Base-by-base conservation (phyloP, 2,329 filamentous ascomycete species). In the Leptographium wingfieldii region DNA sequence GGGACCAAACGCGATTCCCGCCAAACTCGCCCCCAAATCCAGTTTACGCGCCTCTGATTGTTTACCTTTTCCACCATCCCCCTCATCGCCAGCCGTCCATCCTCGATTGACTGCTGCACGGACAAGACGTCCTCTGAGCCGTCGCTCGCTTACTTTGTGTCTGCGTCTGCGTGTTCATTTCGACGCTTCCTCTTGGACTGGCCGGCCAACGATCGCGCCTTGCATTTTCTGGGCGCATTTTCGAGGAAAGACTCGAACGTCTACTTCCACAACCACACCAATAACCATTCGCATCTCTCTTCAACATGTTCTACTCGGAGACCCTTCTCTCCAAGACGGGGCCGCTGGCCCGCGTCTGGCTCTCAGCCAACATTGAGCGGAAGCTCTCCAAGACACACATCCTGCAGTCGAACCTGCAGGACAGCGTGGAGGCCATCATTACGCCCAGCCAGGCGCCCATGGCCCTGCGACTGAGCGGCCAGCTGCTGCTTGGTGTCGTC, bases 351-450 rank as follows among this genome's bases (percentile, higher is more conserved):
- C 90, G 91, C 71, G 92, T 97, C 76, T 99, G 94, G 94, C 83
- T 97, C 63, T 96, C 94, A 38, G 91, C 94, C 77, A 99, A 97
- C 74, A 81, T 97, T 65, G 94, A 97, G 82, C 91, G 92, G 79
- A 99, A 97, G 77, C 85, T 99, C 62, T 95, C 92, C 67, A 99
- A 99, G 76, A 91, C 90, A 64, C 91, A 96, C 69, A 94, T 97
- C 66, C 73, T 99, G 65, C 90, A 96, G 71, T 92, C 92, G 62
- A 95, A 96, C 75, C 88, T 99, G 67, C 88, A 92, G 68, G 90
- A 91, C 76, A 96, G 92, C 73, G 92, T 99, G 65, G 88, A 90
- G 72, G 90, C 91, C 66, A 99, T 99, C 72, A 94, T 97, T 66
- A 90, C 89, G 61, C 90, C 90, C 56, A 89, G 87, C 65, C 90